Evolutionary conservation across 441 rosid genomes (phyloP).

Genomic region (Brassica balearica): DNA sequence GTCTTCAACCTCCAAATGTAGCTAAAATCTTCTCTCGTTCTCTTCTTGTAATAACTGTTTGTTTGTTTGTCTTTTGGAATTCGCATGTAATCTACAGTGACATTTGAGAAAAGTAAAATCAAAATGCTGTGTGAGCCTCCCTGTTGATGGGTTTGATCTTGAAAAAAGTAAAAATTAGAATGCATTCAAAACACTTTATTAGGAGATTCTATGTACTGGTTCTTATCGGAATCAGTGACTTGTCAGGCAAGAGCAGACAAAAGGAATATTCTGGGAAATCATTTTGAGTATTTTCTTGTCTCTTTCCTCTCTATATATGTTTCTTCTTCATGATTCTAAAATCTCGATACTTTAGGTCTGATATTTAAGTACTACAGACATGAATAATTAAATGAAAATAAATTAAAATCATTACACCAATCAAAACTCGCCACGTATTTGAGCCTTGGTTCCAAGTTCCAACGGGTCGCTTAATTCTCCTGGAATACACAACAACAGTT

Average conservation of each 20-base stretch:
- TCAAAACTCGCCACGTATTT: too few species aligned
- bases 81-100: constrained; percentile 16
- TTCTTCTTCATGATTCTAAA: neutral
- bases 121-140: constrained; percentile 21
- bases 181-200: neutral
- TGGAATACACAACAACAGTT: too few species aligned
- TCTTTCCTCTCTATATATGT: neutral
- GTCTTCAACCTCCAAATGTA: constrained; percentile 16
- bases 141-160: constrained; percentile 24
- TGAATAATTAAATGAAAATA: too few species aligned
- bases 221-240: neutral
- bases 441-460: too few species aligned
- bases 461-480: too few species aligned
- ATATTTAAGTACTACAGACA: too few species aligned
- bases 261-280: neutral
- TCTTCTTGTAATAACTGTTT: neutral
- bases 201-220: neutral
- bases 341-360: neutral
- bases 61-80: constrained; percentile 13
- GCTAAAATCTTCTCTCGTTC: constrained; percentile 22
- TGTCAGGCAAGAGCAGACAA: neutral
- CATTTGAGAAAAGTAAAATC: constrained; percentile 17
- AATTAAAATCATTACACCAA: too few species aligned
- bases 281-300: neutral
- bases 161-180: neutral